Percentiles rank a stretch among this genome's conserved stretches.
These are phyloP conservation scores for Amanita rimosa DNA, from an alignment of 768 basidiomycete genomes.

Conservation along the genomic window DNA sequence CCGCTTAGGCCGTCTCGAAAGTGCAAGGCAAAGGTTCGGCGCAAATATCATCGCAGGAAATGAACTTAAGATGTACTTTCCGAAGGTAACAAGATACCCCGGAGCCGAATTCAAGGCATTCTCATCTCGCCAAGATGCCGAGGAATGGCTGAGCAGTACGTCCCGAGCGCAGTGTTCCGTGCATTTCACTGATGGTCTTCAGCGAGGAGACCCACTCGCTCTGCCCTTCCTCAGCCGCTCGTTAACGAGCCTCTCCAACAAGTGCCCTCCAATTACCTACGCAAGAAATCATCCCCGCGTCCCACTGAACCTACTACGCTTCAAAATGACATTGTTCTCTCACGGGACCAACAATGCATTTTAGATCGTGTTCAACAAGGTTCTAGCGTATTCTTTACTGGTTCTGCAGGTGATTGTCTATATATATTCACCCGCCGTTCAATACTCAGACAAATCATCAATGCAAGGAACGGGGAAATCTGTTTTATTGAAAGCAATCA, in stretches of 20 bases:
- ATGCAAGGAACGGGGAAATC: conserved; percentile 73
- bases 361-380: conserved; percentile 43
- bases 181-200: not conserved
- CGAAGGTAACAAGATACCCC: conserved; percentile 41
- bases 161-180: conserved; percentile 2
- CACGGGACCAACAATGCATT: conserved; percentile 40
- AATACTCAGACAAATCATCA: not conserved
- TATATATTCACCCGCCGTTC: not conserved
- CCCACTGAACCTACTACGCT: conserved; percentile 4
- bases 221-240: not conserved
- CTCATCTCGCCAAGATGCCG: conserved; percentile 28
- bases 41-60: not conserved
- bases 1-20: conserved; percentile 11
- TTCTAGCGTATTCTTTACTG: conserved; percentile 75
- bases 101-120: conserved; percentile 45
- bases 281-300: not conserved
- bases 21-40: conserved; percentile 36
- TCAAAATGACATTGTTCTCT: conserved; percentile 24
- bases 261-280: not conserved
- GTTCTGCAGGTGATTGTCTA: conserved; percentile 53
- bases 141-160: conserved; percentile 36
- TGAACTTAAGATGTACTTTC: not conserved
- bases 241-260: not conserved
- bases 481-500: conserved; percentile 68
- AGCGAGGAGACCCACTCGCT: not conserved